These are phyloP conservation scores for Cenchrus purpureus DNA, from an alignment of 176 grass and related monocot species.

Conservation along the genomic window DNA sequence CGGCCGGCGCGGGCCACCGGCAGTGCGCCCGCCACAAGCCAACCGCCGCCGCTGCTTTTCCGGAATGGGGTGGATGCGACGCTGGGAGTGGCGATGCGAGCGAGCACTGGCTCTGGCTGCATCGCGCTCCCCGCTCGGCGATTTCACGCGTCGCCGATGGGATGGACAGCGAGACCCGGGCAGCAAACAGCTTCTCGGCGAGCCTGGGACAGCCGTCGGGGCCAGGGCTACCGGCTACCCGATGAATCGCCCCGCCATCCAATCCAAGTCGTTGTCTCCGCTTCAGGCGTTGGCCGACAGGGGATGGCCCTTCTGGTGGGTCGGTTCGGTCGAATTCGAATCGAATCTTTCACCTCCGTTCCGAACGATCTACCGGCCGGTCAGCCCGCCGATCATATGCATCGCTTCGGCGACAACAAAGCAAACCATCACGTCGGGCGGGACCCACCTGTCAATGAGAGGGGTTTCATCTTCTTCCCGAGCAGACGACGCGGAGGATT, in stretches of 20 bases:
- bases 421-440: too few species aligned
- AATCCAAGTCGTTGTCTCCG: not conserved
- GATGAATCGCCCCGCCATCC: not conserved
- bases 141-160: not conserved
- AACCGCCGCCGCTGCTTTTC: conserved; percentile 1
- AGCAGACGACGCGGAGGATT: too few species aligned
- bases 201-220: too few species aligned
- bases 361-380: too few species aligned
- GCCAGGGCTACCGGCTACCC: not conserved
- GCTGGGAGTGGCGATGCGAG: too few species aligned
- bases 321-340: not conserved
- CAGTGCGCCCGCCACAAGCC: not conserved
- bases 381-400: too few species aligned
- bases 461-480: too few species aligned
- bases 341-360: not conserved
- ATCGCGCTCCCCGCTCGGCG: not conserved
- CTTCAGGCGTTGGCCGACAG: conserved; percentile 18
- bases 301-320: conserved; percentile 8
- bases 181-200: not conserved
- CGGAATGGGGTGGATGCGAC: not conserved
- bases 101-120: too few species aligned
- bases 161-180: not conserved
- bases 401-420: too few species aligned
- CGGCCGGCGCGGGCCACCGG: not conserved
- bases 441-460: too few species aligned